phyloP scores from a whole-genome alignment of 202 grass and related monocot species.

The Setaria italica region DNA sequence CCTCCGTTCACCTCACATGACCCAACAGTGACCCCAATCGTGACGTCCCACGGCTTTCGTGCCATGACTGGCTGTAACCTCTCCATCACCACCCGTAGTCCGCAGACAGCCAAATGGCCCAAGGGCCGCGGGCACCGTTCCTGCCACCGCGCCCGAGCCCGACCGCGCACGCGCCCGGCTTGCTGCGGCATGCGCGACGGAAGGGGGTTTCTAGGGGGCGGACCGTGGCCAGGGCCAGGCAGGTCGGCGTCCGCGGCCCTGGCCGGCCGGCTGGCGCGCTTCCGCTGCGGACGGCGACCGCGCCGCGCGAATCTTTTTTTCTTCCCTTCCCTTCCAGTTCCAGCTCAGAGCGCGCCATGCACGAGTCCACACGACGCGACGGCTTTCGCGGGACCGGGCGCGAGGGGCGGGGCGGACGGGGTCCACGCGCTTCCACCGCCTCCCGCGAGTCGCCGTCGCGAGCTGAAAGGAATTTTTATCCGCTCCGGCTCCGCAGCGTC shows the following conservation, averaged over 20 bases:
- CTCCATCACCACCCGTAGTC: neutral
- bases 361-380: slow-evolving; percentile 38
- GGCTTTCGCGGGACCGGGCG: neutral
- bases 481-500: neutral
- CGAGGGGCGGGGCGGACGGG: slow-evolving; percentile 32
- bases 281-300: slow-evolving; percentile 37
- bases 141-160: too few species aligned
- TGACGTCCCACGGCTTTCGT: neutral
- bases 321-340: neutral
- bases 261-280: neutral
- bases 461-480: slow-evolving; percentile 3
- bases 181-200: too few species aligned
- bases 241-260: slow-evolving; percentile 28
- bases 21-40: slow-evolving; percentile 26
- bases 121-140: neutral
- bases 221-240: too few species aligned
- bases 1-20: slow-evolving; percentile 41
- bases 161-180: too few species aligned
- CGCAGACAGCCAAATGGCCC: neutral
- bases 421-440: slow-evolving; percentile 61
- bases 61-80: neutral
- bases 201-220: neutral
- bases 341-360: slow-evolving; percentile 37
- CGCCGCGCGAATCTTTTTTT: slow-evolving; percentile 21
- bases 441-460: neutral